These are phyloP conservation scores for Botrytis pseudocinerea DNA, from an alignment of 2,329 filamentous ascomycete species.

Conservation along the genomic window DNA sequence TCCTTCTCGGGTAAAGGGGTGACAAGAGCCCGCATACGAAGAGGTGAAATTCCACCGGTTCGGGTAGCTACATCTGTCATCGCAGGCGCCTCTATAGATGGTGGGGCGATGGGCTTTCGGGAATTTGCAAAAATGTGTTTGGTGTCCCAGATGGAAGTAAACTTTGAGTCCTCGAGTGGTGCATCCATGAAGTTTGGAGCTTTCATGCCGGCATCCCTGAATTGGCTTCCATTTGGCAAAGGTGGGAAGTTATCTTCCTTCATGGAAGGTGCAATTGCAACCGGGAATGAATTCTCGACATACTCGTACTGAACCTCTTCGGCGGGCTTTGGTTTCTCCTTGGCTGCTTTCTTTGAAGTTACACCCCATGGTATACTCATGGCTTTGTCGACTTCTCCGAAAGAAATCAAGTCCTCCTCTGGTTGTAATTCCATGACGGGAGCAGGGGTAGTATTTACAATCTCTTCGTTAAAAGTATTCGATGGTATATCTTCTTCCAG, in stretches of 20 bases:
- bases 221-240: constrained; percentile 8
- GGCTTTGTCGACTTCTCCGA: constrained; percentile 18
- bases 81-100: not conserved
- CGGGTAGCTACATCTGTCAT: not conserved
- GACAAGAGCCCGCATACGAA: constrained; percentile 5
- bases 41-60: constrained; percentile 6
- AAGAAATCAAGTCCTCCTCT: constrained; percentile 26
- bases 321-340: not conserved
- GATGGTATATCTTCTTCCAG: constrained; percentile 16
- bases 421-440: constrained; percentile 9
- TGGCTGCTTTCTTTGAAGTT: constrained; percentile 6
- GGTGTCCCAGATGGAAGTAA: constrained; percentile 20
- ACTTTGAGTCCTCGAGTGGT: constrained; percentile 4
- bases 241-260: constrained; percentile 13
- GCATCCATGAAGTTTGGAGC: constrained; percentile 23
- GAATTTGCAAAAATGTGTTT: constrained; percentile 22
- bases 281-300: constrained; percentile 8
- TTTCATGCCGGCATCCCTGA: constrained; percentile 12
- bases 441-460: not conserved
- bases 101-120: constrained; percentile 19
- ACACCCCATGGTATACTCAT: constrained; percentile 17
- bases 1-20: constrained; percentile 18
- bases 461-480: not conserved
- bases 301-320: constrained; percentile 18
- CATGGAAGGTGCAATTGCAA: constrained; percentile 18